Evolutionary conservation across 768 basidiomycete species (phyloP), one percentile per base, ranked within the genome.

Genomic region (Xanthoconium purpureum): DNA sequence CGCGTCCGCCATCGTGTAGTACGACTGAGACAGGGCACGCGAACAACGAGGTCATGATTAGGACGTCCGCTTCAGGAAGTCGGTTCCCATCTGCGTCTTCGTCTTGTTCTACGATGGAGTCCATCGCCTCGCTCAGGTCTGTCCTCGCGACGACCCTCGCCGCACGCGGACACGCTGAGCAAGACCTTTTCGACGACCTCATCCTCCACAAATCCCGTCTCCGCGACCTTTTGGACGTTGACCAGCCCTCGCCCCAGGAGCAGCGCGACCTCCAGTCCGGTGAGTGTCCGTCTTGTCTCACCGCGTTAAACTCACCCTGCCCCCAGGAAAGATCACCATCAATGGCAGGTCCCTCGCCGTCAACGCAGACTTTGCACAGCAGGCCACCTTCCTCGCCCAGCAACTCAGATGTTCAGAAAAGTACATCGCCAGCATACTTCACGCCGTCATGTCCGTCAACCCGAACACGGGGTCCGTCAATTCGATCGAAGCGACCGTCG

Each of bases 371-470:
- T 93, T 94, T 71, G 84, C 84, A 14, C 83, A 81, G 48, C 91
- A 91, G 69, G 83, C 80, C 53, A 70, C 89, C 53, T 89, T 91
- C 71, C 81, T 95, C 53, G 84, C 94, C 0, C 84, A 89, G 66
- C 84, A 91, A 52, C 85, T 97, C 51, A 79, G 83, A 63, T 84
- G 84, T 61, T 95, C 94, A 13, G 94, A 96, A 74, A 83, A 86
- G 62, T 85, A 89, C 71, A 74, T 86, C 49, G 89, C 92, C 5
- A 77, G 77, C 20, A 80, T 92, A 17, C 75, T 92, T 45, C 83
- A 88, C 55, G 73, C 80, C 20, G 77, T 88, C 40, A 85, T 86
- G 73, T 63, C 79, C 1, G 74, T 79, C 56, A 84, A 85, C 63
- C 86, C 89, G 0, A 90, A 91, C 59, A 73, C 87, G 15, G 75